Percentiles rank a stretch among this genome's conserved stretches.
Evolutionary conservation across 257 asterid species (phyloP).

Genomic region (Pogostemon cablin): DNA sequence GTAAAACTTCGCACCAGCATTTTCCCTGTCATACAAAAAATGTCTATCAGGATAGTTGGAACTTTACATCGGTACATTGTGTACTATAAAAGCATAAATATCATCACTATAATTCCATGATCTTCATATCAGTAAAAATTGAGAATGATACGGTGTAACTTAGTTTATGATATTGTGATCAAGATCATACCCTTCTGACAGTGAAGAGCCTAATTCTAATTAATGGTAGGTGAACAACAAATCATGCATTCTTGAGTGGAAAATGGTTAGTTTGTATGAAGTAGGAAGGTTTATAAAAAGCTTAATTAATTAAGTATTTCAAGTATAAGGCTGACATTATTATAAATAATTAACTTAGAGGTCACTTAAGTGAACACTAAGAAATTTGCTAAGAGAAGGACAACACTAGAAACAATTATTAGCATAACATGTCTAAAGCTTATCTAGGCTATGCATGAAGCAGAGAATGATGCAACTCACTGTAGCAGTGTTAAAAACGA

Average conservation of each 20-base stretch:
- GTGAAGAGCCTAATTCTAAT: slow-evolving; percentile 28
- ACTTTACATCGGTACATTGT: background rate
- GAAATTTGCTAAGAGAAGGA: too few relatives aligned
- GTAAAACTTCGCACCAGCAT: slow-evolving; percentile 60
- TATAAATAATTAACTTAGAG: too few relatives aligned
- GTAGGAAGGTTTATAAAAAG: slow-evolving; percentile 15
- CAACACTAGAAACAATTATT: too few relatives aligned
- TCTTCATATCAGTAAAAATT: background rate
- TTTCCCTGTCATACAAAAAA: slow-evolving; percentile 32
- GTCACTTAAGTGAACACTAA: too few relatives aligned
- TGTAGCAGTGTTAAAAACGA: too few relatives aligned
- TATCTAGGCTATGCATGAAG: too few relatives aligned
- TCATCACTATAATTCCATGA: background rate
- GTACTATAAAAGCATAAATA: background rate
- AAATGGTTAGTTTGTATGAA: slow-evolving; percentile 21
- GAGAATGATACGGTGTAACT: background rate
- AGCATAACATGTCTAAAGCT: too few relatives aligned
- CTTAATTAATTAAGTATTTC: background rate
- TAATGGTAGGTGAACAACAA: slow-evolving; percentile 55
- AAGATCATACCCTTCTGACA: slow-evolving; percentile 1
- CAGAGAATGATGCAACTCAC: too few relatives aligned
- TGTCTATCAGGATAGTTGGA: background rate
- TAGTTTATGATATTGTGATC: slow-evolving; percentile 9
- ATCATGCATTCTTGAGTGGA: slow-evolving; percentile 42
- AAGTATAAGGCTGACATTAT: too few relatives aligned